Base-by-base conservation (phyloP, 2,329 filamentous ascomycete species). In the Paraphoma sp. region DNA sequence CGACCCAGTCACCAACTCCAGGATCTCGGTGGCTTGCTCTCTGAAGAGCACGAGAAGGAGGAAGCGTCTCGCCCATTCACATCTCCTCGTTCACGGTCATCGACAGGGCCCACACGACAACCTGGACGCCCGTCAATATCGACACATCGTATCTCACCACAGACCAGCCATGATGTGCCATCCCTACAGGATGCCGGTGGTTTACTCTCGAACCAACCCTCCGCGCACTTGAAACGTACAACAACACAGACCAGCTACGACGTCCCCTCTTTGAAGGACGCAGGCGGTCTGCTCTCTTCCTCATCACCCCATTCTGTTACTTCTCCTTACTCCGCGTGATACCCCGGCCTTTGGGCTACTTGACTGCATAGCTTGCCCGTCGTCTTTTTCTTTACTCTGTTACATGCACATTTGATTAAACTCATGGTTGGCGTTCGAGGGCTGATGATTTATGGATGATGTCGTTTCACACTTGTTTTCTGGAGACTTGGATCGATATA, bases 141-240 rank as follows among this genome's bases (percentile, higher is more conserved):
- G 18, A 46, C 61, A 41, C 54, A 63, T 33, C 70, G 65, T 51
- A 71, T 46, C 45, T 53, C 63, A 29, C 68, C 72, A 30, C 57
- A 63, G 45, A 62, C 49, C 18, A 70, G 62, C 59, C 60, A 67
- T 43, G 58, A 67, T 43, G 60, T 68, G 7, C 67, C 69, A 23
- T 68, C 68, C 12, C 49, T 74, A 36, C 67, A 71, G 56, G 73
- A 76, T 44, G 59, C 66, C 16, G 72, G 70, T 17, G 71, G 68
- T 23, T 67, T 74, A 10, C 64, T 72, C 31, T 65, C 64, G 30
- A 49, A 43, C 43, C 57, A 47, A 38, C 51, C 53, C 0, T 40
- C 57, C 10, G 48, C 57, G 11, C 53, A 65, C n/a, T 57, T 60
- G 18, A 54, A 48, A 30, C 69, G 69, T 43, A 73, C 44, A 42